phyloP scores from a whole-genome alignment of 495 filamentous ascomycete species.

The Annulohypoxylon stygium region DNA sequence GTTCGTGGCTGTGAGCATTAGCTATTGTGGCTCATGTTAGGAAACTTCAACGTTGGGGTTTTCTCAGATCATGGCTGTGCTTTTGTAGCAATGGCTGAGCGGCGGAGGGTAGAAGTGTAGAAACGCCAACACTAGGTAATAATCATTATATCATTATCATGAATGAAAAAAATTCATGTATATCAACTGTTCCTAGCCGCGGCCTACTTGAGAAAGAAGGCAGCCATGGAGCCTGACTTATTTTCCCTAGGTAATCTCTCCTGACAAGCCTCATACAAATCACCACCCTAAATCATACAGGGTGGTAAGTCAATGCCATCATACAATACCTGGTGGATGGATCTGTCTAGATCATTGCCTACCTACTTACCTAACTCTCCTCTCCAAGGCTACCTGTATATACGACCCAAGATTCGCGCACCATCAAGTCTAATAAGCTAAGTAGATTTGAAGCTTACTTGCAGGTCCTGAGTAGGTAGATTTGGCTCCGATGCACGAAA shows the following conservation, averaged over 20 bases:
- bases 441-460: background rate
- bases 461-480: background rate
- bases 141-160: background rate
- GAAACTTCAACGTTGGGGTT: background rate
- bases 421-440: background rate
- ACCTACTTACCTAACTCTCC: background rate
- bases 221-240: background rate
- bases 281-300: conserved; percentile 9
- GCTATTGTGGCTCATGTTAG: conserved; percentile 27
- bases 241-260: background rate
- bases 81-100: background rate
- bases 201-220: background rate
- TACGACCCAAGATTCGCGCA: conserved; percentile 3
- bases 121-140: background rate
- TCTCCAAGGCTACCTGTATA: background rate
- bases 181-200: background rate
- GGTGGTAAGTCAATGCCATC: background rate
- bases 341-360: background rate
- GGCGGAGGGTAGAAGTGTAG: conserved; percentile 22
- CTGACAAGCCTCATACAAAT: conserved; percentile 5
- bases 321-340: background rate
- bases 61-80: conserved; percentile 4
- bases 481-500: background rate
- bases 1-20: conserved; percentile 33
- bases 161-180: background rate